Evolutionary conservation across 805 yeast genomes (phyloP), one percentile per base, ranked within the genome.

Genomic region (Metschnikowia henanensis): DNA sequence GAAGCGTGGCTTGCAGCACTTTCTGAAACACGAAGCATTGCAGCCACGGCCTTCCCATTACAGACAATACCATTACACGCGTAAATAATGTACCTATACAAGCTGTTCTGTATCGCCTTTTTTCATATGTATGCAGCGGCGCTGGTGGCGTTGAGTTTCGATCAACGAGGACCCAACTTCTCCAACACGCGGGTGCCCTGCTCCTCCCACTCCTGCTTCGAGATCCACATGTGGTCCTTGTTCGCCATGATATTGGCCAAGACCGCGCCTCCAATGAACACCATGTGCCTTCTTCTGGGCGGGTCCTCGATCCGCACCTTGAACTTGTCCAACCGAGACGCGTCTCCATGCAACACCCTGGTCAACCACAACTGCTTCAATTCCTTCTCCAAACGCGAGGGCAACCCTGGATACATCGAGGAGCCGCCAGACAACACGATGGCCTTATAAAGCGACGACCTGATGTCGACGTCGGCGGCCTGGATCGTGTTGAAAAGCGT

Each of bases 271-370:
- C 99, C 99, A 54, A 92, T 83, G 68, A 94, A 94, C 28, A 94
- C 99, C 97, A 94, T 92, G 67, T 94, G 97, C 65, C 91, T 86
- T 76, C 99, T 89, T 75, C 98, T 82, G 55, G 99, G 99, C 32
- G 99, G 98, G 65, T 94, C 98, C 66, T 94, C 98, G 58, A 94
- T 94, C 68, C 92, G 81, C 31, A 94, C 97, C 68, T 94, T 94
- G 70, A 94, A 92, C 68, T 91, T 91, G 49, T 80, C 87, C 53
- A 94, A 75, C 60, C 98, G 78, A 15, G 89, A 61, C 21, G 97
- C 83, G 67, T 94, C 96, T 39, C 90, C 90, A 52, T 84, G 81
- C 48, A 94, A 79, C 16, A 94, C 96, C 60, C 82, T 80, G 2
- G 95, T 83, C 54, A 87, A 83, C 98, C 98, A 94, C 56, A 88